Conservation (phyloP, 768 basidiomycete genomes). For the Phylloporus sp. region DNA sequence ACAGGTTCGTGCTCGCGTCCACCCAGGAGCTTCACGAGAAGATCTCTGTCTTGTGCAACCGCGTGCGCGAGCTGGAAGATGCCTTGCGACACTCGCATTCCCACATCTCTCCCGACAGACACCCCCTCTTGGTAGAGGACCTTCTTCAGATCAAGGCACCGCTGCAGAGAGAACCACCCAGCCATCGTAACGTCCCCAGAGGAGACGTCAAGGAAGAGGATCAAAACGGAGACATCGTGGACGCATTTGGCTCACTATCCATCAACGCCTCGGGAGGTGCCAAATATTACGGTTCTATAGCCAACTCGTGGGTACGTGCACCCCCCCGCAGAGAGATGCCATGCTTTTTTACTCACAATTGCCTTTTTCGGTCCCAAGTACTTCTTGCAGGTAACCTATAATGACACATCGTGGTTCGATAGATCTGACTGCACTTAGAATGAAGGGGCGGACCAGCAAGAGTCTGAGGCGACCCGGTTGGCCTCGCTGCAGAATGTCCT, state of each 20-base stretch:
- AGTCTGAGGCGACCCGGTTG: slow-evolving; percentile 43
- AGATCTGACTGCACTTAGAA: slow-evolving; percentile 40
- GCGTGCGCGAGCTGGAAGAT: slow-evolving; percentile 77
- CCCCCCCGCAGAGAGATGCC: too few species aligned
- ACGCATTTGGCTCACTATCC: slow-evolving; percentile 77
- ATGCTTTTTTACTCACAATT: slow-evolving; percentile 3
- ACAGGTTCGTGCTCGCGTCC: slow-evolving; percentile 73
- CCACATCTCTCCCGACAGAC: slow-evolving; percentile 53
- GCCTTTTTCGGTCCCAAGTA: slow-evolving; percentile 41
- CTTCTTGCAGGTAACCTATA: slow-evolving; percentile 58
- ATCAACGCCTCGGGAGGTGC: slow-evolving; percentile 69
- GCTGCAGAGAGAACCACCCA: slow-evolving; percentile 59
- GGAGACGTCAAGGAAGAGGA: slow-evolving; percentile 58
- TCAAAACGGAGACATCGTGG: slow-evolving; percentile 61
- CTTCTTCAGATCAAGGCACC: slow-evolving; percentile 74
- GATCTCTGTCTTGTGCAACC: slow-evolving; percentile 66
- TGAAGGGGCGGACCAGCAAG: slow-evolving; percentile 55
- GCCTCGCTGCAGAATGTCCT: slow-evolving; percentile 52
- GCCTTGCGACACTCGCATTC: slow-evolving; percentile 57
- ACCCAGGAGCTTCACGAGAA: slow-evolving; percentile 83
- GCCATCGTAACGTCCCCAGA: slow-evolving; percentile 36
- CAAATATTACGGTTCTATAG: slow-evolving; percentile 73
- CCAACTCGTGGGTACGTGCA: slow-evolving; percentile 71
- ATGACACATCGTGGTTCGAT: not conserved
- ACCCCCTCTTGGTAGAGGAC: slow-evolving; percentile 69